Conservation (phyloP, 2,329 filamentous ascomycete genomes). For the Xylaria arbuscula region DNA sequence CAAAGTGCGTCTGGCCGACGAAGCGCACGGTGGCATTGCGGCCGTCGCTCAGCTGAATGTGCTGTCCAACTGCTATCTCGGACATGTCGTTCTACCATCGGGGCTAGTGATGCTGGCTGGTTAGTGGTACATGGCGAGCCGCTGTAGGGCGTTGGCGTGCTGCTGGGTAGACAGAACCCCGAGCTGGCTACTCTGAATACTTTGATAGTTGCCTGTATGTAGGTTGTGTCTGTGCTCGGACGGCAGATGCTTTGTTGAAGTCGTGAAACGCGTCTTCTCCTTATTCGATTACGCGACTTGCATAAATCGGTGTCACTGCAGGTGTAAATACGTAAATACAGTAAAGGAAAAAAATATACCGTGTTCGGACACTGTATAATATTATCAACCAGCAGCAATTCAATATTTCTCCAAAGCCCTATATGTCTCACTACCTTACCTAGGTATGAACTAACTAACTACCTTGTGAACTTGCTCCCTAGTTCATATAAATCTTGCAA, state of each 20-base stretch:
- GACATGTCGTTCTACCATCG: slow-evolving; percentile 57
- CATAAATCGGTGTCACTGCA: slow-evolving; percentile 33
- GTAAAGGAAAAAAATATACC: not conserved
- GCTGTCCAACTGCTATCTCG: slow-evolving; percentile 74
- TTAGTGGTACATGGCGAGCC: slow-evolving; percentile 43
- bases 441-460: not conserved
- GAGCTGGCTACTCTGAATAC: slow-evolving; percentile 2
- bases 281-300: slow-evolving; percentile 42
- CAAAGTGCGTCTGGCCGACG: slow-evolving; percentile 82
- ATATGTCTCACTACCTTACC: not conserved
- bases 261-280: slow-evolving; percentile 35
- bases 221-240: not conserved
- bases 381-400: not conserved
- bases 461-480: not conserved
- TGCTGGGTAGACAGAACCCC: slow-evolving; percentile 27
- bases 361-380: not conserved
- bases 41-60: slow-evolving; percentile 81
- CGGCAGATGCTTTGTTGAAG: slow-evolving; percentile 25
- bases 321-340: slow-evolving; percentile 13
- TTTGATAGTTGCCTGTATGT: not conserved
- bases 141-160: slow-evolving; percentile 13
- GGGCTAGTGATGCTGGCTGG: slow-evolving; percentile 37
- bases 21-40: slow-evolving; percentile 83
- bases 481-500: not conserved
- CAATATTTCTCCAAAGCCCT: not conserved